Conservation (phyloP, 495 filamentous ascomycete genomes). For the Melanomma pulvis-pyrius region DNA sequence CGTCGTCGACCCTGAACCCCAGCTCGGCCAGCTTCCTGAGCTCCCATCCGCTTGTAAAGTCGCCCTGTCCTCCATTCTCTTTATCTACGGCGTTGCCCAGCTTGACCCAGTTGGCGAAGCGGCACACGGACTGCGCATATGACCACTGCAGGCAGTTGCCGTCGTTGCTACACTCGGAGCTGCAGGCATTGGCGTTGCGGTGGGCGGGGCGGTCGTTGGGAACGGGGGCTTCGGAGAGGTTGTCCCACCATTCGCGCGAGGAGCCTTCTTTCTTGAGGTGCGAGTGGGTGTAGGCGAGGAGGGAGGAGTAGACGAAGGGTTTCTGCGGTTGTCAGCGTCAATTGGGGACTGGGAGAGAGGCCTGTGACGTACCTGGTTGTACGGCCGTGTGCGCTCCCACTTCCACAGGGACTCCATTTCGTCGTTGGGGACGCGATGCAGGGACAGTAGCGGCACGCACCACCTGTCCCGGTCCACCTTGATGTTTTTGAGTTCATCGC, state of each 20-base stretch:
- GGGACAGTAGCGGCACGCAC: slow-evolving; percentile 27
- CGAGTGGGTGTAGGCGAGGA: slow-evolving; percentile 35
- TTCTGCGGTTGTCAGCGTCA: slow-evolving; percentile 16
- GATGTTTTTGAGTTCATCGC: slow-evolving; percentile 25
- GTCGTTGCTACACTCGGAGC: slow-evolving; percentile 30
- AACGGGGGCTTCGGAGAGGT: slow-evolving; percentile 18
- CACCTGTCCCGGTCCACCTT: slow-evolving; percentile 22
- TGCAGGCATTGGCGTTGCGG: slow-evolving; percentile 17
- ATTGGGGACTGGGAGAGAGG: background rate
- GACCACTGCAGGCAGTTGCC: slow-evolving; percentile 32
- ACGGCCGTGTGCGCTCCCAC: slow-evolving; percentile 33
- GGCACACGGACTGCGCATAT: slow-evolving; percentile 28
- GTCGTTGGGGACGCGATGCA: slow-evolving; percentile 21
- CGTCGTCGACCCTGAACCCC: slow-evolving; percentile 25
- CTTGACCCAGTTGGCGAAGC: slow-evolving; percentile 25
- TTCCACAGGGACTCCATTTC: slow-evolving; percentile 29
- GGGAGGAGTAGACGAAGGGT: slow-evolving; percentile 32
- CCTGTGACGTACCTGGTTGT: slow-evolving; percentile 14
- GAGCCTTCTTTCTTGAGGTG: slow-evolving; percentile 15
- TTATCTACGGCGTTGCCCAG: slow-evolving; percentile 25
- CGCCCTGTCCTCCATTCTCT: slow-evolving; percentile 31
- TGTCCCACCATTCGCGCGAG: slow-evolving; percentile 26
- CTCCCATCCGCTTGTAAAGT: slow-evolving; percentile 32
- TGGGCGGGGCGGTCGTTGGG: slow-evolving; percentile 30
- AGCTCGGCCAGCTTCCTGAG: slow-evolving; percentile 22